Conservation (phyloP, 257 asterid genomes). For the Nicotiana noctiflora region DNA sequence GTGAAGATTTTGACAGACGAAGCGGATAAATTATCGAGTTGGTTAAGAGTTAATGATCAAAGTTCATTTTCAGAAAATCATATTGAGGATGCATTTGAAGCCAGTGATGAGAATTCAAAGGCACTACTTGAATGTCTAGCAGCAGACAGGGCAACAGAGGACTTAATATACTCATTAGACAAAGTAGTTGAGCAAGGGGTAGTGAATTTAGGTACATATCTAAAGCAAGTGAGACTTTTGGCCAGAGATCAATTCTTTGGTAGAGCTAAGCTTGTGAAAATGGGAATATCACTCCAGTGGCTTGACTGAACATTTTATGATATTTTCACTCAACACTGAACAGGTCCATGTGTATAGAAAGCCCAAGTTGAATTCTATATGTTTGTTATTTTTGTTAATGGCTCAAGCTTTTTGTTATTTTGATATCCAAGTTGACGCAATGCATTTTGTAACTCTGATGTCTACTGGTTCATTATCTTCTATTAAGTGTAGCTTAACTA, state of each 20-base stretch:
- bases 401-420: neutral
- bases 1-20: slow-evolving; percentile 22
- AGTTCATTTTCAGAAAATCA: neutral
- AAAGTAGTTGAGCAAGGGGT: slow-evolving; percentile 29
- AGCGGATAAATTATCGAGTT: slow-evolving; percentile 34
- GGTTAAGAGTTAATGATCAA: slow-evolving; percentile 33
- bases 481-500: neutral
- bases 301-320: neutral
- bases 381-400: neutral
- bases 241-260: slow-evolving; percentile 44
- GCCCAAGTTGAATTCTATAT: neutral
- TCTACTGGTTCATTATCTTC: neutral
- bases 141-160: slow-evolving; percentile 41
- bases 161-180: slow-evolving; percentile 37
- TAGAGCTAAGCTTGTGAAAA: slow-evolving; percentile 19
- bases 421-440: neutral
- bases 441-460: neutral
- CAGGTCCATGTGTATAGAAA: neutral
- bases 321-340: neutral
- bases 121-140: slow-evolving; percentile 25
- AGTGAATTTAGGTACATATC: slow-evolving; percentile 24
- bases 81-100: slow-evolving; percentile 48
- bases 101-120: slow-evolving; percentile 27
- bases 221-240: slow-evolving; percentile 44
- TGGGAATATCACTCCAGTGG: slow-evolving; percentile 5